Percentiles rank a stretch among this genome's conserved stretches.
Conservation (phyloP, 768 basidiomycete species). For the Termitomyces titanicus region DNA sequence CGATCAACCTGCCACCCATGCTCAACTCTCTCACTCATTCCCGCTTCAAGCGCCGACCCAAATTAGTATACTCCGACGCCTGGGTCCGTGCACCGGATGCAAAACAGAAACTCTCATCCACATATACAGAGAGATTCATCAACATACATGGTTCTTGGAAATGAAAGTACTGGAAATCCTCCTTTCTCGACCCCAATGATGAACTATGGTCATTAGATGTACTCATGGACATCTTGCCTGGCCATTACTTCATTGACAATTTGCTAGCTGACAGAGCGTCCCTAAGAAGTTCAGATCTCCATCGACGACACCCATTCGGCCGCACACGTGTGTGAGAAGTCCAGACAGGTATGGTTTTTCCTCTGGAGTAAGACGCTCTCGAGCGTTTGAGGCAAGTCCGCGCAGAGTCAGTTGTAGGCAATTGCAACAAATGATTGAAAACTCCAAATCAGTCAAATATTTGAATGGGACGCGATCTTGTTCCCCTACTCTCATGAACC, state of each 20-base stretch:
- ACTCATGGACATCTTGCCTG: not conserved
- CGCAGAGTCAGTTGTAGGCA: too few species aligned
- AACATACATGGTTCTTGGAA: not conserved
- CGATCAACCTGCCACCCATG: constrained; percentile 44
- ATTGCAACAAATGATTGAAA: too few species aligned
- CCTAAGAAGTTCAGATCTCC: not conserved
- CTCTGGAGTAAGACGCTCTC: not conserved
- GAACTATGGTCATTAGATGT: not conserved
- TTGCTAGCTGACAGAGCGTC: not conserved
- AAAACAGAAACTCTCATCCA: not conserved
- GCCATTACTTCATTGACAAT: not conserved
- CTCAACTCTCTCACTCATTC: constrained; percentile 17
- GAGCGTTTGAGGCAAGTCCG: not conserved
- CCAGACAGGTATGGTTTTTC: not conserved
- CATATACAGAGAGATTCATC: not conserved
- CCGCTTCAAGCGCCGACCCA: constrained; percentile 40
- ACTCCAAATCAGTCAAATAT: not conserved
- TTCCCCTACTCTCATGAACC: not conserved
- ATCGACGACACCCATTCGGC: not conserved
- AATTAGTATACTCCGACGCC: constrained; percentile 8
- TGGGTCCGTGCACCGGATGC: constrained; percentile 13
- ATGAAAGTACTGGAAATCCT: not conserved
- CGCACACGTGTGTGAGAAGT: not conserved
- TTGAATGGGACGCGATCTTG: not conserved
- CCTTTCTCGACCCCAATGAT: too few species aligned